Percentiles rank a stretch among this genome's conserved stretches.
Conservation (phyloP, 139 green algal genomes). For the Micromonas pusilla region DNA sequence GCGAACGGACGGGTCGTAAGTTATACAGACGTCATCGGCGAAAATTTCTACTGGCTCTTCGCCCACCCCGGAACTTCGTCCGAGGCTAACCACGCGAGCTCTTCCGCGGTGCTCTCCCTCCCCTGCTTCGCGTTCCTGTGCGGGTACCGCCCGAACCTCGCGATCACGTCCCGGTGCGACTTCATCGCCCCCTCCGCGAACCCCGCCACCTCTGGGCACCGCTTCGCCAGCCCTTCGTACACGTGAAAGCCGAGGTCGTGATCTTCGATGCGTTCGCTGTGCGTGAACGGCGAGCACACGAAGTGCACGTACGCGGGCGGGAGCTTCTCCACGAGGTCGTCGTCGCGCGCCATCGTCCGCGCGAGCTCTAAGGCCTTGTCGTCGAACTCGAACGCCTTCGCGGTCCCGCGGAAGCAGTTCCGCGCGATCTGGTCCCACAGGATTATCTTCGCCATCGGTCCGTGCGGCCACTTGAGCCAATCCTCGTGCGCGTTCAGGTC, state of each 20-base stretch:
- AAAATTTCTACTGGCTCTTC: background rate
- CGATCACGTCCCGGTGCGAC: background rate
- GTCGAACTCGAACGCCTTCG: background rate
- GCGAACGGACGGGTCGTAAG: too few species aligned
- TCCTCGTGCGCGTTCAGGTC: background rate
- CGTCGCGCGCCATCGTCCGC: background rate
- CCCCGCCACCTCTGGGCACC: background rate
- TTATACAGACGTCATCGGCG: too few species aligned
- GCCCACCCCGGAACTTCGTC: constrained; percentile 3
- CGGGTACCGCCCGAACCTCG: constrained; percentile 5
- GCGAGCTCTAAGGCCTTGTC: background rate
- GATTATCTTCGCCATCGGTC: constrained; percentile 5
- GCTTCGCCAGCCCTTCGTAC: background rate
- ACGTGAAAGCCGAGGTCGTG: background rate
- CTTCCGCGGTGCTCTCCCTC: constrained; percentile 1
- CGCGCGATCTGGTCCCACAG: constrained; percentile 13
- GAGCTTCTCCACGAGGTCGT: background rate
- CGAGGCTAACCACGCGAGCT: background rate
- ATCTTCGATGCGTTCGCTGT: constrained; percentile 3
- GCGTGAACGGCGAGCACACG: background rate
- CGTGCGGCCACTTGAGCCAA: background rate
- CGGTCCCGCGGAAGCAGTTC: constrained; percentile 13
- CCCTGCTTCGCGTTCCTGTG: constrained; percentile 9
- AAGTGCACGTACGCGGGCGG: background rate
- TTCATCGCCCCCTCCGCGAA: background rate